Conservation (phyloP, 306 rosid genomes). For the Canavalia gladiata region DNA sequence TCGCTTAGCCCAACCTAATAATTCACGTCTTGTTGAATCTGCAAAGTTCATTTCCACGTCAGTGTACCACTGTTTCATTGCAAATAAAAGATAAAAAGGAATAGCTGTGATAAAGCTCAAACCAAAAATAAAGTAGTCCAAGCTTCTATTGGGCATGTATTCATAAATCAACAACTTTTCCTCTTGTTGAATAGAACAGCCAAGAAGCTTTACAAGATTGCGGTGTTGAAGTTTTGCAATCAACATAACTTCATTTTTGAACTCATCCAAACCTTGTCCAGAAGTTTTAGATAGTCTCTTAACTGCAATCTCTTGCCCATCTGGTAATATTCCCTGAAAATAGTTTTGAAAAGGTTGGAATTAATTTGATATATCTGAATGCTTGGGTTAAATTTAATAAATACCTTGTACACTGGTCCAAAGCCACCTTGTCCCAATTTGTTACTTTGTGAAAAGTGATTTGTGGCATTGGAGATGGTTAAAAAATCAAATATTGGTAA, state of each 20-base stretch:
- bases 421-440: slow-evolving; percentile 62
- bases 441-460: slow-evolving; percentile 51
- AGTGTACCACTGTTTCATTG: neutral
- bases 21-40: slow-evolving; percentile 49
- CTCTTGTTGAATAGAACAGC: too few species aligned
- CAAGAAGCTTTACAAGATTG: too few species aligned
- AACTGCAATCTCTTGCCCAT: slow-evolving; percentile 59
- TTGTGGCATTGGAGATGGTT: slow-evolving; percentile 48
- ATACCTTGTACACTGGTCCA: slow-evolving; percentile 61
- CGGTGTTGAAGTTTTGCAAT: too few species aligned
- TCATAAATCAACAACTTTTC: too few species aligned
- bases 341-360: neutral
- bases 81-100: neutral
- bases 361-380: neutral
- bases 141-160: too few species aligned
- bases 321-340: slow-evolving; percentile 52
- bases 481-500: slow-evolving; percentile 54
- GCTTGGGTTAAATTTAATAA: neutral
- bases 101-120: neutral
- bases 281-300: slow-evolving; percentile 59
- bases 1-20: slow-evolving; percentile 53
- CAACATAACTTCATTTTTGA: too few species aligned
- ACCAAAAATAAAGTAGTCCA: slow-evolving; percentile 15
- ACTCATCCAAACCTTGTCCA: slow-evolving; percentile 51
- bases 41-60: neutral